Base-by-base conservation (phyloP, 768 basidiomycete genomes). In the Phlegmacium glaucopus region DNA sequence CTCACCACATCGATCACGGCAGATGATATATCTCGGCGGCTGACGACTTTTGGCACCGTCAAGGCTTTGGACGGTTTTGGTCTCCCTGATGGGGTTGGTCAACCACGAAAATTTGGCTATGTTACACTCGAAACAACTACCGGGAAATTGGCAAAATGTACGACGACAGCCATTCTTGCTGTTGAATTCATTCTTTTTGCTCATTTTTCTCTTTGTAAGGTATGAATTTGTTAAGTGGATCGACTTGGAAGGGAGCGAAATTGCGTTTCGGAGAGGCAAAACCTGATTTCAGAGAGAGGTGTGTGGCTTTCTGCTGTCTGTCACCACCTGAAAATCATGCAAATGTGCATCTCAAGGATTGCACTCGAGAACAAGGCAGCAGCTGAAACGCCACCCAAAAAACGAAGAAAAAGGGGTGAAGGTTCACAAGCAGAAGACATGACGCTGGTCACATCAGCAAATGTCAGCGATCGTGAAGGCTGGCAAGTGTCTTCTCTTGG, bases 211-310 rank as follows among this genome's bases (percentile, higher is more conserved):
- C 5, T 22, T 22, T 22, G n/a, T 6, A 37, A 90, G 88, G 88
- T 63, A 71, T 88, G 62, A 90, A 81, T 59, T 62, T 80, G 2
- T 74, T 93, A 22, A 90, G 85, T 50, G 90, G 91, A 28, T 80
- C 86, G 6, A 87, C 80, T 1, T 94, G 89, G 87, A 92, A 90
- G 67, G 91, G 91, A n/a, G 70, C 89, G 16, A 91, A 87, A 54
- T 67, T 93, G 27, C 78, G 89, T 13, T 78, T 93, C 29, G 88
- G 88, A 8, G 88, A 91, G 54, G 90, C 90, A n/a, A 86, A 81
- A 51, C 84, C 83, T 1, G 83, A 90, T 61, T 91, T 74, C 56
- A 63, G 63, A 3, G 80, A 84, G 59, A 74, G 80, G 90, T 86
- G 42, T 30, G 71, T 54, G 2, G 5, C 44, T 32, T 18, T 13